Evolutionary conservation across 768 basidiomycete species (phyloP), one percentile per base, ranked within the genome.

Genomic region (Collybia mongolica): DNA sequence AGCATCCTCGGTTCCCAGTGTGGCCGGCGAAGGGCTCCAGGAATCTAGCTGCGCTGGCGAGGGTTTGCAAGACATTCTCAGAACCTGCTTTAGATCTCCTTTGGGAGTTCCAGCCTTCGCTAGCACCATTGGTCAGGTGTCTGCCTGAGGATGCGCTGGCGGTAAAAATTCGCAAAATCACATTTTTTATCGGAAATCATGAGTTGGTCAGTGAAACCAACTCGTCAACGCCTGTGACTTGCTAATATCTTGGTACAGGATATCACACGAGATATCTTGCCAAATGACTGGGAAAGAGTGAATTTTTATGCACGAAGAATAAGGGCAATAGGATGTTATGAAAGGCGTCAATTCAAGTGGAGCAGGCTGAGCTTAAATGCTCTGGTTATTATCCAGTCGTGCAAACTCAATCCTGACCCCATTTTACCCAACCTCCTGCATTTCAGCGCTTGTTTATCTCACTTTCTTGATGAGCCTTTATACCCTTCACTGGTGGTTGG

Each of bases 81-180:
- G 49, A 44, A n/a, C 56, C 54, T 23, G 54, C 56, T 5, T 52
- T 61, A 6, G 55, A 59, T 38, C 19, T 48, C 4, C 17, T 58
- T 24, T 61, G 57, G 58, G n/a, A 36, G 22, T 39, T 47, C n/a
- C 55, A 58, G 29, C 15, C 20, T 1, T 48, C 52, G 6, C 23
- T 57, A 1, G 40, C 38, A 5, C 20, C 29, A 17, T 43, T 52
- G 18, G 5, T 54, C 35, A 46, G 39, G 26, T 54, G 48, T 17
- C 39, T 58, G 19, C 48, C 52, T 12, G 11, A 17, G 12, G 26
- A 53, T 47, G 24, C 42, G 12, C 2, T 49, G 5, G 39, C 40
- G 24, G 28, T 44, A 18, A 18, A 44, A 26, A 5, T 12, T 32
- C 32, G 32, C 43, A 17, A 32, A 24, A 18, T 24, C 7, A 22